Evolutionary conservation across 768 basidiomycete species (phyloP).

Genomic region (Pisolithus orientalis): DNA sequence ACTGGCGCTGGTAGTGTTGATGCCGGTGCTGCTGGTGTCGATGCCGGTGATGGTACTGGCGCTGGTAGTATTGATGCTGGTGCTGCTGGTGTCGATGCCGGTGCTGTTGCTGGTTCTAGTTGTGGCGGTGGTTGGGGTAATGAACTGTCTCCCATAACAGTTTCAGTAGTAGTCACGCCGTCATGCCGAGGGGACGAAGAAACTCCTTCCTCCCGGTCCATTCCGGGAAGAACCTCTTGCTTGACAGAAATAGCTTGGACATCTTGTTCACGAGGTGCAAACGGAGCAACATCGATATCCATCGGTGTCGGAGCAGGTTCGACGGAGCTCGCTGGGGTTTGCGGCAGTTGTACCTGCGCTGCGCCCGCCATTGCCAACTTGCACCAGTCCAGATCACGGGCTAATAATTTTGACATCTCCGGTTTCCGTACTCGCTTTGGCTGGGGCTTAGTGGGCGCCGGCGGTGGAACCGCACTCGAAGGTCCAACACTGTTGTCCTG

Average conservation of each 20-base stretch:
- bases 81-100: background rate
- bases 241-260: background rate
- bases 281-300: constrained; percentile 1
- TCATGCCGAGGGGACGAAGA: background rate
- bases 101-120: too few species aligned
- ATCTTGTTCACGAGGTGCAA: background rate
- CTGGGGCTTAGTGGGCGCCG: constrained; percentile 14
- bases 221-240: background rate
- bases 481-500: background rate
- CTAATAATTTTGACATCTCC: constrained; percentile 17
- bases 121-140: too few species aligned
- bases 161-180: too few species aligned
- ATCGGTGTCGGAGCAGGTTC: background rate
- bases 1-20: background rate
- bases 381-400: constrained; percentile 27
- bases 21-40: background rate
- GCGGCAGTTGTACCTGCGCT: background rate
- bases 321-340: background rate
- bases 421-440: constrained; percentile 20
- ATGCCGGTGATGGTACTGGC: too few species aligned
- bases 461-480: background rate
- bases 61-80: background rate
- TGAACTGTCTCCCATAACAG: too few species aligned
- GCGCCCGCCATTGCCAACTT: constrained; percentile 11
- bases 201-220: background rate